Percentiles rank a stretch among this genome's conserved stretches.
These are phyloP conservation scores for Leucocoprinus sp. DNA, from an alignment of 768 basidiomycete genomes.

Conservation along the genomic window DNA sequence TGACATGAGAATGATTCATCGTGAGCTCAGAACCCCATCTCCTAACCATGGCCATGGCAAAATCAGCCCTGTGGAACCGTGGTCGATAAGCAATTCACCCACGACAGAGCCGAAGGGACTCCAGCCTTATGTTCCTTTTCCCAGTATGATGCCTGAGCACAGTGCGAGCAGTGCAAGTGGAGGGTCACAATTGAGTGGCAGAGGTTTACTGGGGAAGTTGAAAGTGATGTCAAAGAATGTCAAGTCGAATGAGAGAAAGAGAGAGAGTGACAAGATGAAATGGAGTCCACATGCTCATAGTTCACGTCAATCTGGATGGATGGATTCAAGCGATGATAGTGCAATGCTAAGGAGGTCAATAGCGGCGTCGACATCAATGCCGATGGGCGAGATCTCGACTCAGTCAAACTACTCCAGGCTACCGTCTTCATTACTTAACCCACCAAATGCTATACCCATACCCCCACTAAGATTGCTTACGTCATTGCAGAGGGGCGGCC, in stretches of 20 bases:
- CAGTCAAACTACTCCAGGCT: constrained; percentile 3
- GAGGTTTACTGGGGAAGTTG: constrained; percentile 4
- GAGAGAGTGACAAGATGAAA: background rate
- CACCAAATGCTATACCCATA: constrained; percentile 14
- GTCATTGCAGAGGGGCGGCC: background rate
- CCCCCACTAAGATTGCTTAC: background rate
- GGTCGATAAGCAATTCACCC: constrained; percentile 5
- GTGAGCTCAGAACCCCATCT: too few species aligned
- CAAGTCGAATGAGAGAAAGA: background rate
- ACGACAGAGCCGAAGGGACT: background rate
- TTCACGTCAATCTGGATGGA: background rate
- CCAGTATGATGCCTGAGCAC: background rate
- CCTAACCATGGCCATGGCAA: too few species aligned
- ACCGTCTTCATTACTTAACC: constrained; percentile 21
- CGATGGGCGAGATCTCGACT: background rate
- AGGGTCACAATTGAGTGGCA: background rate
- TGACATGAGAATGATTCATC: too few species aligned
- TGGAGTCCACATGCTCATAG: too few species aligned
- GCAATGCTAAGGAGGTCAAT: background rate
- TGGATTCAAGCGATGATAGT: background rate
- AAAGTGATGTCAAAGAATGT: background rate
- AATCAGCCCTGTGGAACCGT: too few species aligned
- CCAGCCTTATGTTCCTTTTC: background rate
- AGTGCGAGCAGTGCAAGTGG: constrained; percentile 1
- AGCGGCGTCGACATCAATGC: constrained; percentile 6